Base-by-base conservation (phyloP, 768 basidiomycete species). In the Dentipellis sp. region DNA sequence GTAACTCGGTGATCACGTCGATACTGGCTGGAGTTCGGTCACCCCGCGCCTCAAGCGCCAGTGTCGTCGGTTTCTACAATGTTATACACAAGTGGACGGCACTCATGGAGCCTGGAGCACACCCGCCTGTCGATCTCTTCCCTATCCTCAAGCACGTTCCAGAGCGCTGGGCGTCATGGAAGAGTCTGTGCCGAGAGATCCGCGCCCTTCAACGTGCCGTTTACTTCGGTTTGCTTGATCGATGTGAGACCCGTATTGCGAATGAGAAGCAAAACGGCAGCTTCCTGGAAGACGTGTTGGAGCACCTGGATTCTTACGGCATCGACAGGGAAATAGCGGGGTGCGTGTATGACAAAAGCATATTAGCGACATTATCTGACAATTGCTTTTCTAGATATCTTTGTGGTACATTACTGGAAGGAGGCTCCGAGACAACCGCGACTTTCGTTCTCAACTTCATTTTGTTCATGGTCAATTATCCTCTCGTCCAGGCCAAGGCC, bases 91-190 rank as follows among this genome's bases (percentile, higher is more conserved):
- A 64, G 36, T 69, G 66, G 61, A 56, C 63, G 9, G 53, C 63
- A 8, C 61, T 64, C 10, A 55, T 70, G 17, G 68, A 68, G 29
- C 64, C 69, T 16, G 69, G 72, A n/a, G 66, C 69, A n/a, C 63
- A 68, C 47, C 70, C 72, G 4, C 72, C 72, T 6, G 58, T 73
- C 7, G 72, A 73, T 52, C 39, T 69, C n/a, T 55, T 73, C 37
- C 71, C 72, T 2, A 56, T 70, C 29, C 59, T 74, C 10, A 62
- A 61, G 22, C 61, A 67, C 42, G 62, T 74, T 2, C 72, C 72
- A 4, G 69, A 67, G 49, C 62, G 71, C 3, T 73, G 63, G 62
- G 70, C 71, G 5, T 53, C 61, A 9, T 73, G 72, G 72, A 74
- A 74, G 58, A 53, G 45, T 1, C 52, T 66, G 8, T 61, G 59